Percentiles rank a stretch among this genome's conserved stretches.
Evolutionary conservation across 371 early-diverging fungal genomes (phyloP).

Genomic region (Mortierella sp.): DNA sequence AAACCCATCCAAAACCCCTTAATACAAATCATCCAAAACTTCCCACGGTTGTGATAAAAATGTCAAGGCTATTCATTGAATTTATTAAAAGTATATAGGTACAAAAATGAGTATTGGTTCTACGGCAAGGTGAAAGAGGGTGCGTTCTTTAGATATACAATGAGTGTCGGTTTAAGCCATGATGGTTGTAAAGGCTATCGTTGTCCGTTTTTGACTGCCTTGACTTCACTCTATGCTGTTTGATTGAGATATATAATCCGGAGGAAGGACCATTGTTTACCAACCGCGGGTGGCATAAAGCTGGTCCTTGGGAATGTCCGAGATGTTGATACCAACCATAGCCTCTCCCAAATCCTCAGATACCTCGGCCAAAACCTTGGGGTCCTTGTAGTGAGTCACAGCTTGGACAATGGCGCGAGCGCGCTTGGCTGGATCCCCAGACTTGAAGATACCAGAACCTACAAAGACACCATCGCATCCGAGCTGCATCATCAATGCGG

Average conservation of each 20-base stretch:
- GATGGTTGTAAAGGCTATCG: background rate
- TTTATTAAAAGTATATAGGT: background rate
- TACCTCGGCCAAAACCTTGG: constrained; percentile 90
- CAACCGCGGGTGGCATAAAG: constrained; percentile 82
- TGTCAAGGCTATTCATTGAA: too few relatives aligned
- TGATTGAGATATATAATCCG: background rate
- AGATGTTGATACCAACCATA: constrained; percentile 96
- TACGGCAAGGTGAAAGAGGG: background rate
- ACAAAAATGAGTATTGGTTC: background rate
- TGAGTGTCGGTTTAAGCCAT: constrained; percentile 5
- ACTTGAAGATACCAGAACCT: constrained; percentile 92
- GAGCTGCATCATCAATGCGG: constrained; percentile 96
- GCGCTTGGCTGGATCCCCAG: constrained; percentile 96
- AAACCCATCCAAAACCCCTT: background rate
- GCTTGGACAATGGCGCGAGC: constrained; percentile 96
- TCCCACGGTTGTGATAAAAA: constrained; percentile 5
- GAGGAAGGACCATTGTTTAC: constrained; percentile 58
- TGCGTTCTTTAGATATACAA: background rate
- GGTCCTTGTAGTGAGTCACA: constrained; percentile 94
- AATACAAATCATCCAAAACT: background rate
- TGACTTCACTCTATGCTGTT: background rate
- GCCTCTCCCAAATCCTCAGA: constrained; percentile 96
- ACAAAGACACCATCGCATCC: constrained; percentile 98
- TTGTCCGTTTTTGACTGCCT: background rate
- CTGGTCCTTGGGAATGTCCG: constrained; percentile 76